These are phyloP conservation scores for Piloderma croceum DNA, from an alignment of 768 basidiomycete genomes.

Conservation along the genomic window DNA sequence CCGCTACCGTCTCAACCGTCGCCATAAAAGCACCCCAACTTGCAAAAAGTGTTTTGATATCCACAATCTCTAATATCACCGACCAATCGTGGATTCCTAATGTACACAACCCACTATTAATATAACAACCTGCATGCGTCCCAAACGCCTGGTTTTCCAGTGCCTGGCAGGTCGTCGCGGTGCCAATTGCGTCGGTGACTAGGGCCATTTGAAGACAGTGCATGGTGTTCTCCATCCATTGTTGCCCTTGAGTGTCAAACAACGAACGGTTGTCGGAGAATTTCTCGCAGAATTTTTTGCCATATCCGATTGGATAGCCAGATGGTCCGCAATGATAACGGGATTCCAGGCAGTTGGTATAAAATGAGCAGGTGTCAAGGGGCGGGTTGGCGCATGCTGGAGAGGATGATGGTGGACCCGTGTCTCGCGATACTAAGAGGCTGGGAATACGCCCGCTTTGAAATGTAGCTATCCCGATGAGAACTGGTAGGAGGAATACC, in stretches of 20 bases:
- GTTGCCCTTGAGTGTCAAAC: conserved; percentile 30
- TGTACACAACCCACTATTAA: conserved; percentile 36
- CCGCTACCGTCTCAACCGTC: conserved; percentile 23
- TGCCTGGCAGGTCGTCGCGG: conserved; percentile 24
- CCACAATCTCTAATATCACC: conserved; percentile 32
- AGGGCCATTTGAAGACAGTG: conserved; percentile 39
- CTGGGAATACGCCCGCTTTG: no score
- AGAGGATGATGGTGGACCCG: no score
- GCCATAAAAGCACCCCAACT: conserved; percentile 27
- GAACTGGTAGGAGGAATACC: no score
- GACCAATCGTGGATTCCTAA: conserved; percentile 32
- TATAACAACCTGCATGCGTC: conserved; percentile 38
- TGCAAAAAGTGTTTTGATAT: conserved; percentile 25
- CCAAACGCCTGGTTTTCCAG: conserved; percentile 35
- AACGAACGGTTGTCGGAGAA: conserved; percentile 26
- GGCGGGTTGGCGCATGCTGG: conserved; percentile 26
- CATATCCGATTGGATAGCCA: conserved; percentile 41
- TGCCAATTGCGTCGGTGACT: conserved; percentile 29
- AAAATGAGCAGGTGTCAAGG: conserved; percentile 37
- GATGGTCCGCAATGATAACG: conserved; percentile 38
- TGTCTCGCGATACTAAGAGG: no score
- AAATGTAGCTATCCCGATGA: no score
- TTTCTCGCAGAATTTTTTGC: conserved; percentile 34
- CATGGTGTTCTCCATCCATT: conserved; percentile 43
- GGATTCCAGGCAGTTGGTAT: conserved; percentile 39